These are phyloP conservation scores for Spizellomyces punctatus DNA, from an alignment of 192 early-diverging fungal genomes.

Conservation along the genomic window DNA sequence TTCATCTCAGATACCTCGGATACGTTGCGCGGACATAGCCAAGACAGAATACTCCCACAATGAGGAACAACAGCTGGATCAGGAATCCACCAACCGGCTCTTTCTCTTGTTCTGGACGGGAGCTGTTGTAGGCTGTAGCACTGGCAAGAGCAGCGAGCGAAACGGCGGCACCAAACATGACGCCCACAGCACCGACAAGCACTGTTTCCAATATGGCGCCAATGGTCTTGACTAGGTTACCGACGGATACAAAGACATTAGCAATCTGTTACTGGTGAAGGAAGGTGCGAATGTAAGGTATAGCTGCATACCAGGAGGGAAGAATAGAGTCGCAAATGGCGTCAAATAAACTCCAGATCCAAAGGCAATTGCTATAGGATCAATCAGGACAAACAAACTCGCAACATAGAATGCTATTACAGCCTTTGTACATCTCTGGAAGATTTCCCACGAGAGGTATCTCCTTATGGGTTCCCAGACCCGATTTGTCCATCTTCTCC, in stretches of 20 bases:
- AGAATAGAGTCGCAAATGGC: slow-evolving; percentile 23
- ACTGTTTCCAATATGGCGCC: slow-evolving; percentile 25
- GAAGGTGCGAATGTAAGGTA: neutral
- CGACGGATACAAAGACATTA: neutral
- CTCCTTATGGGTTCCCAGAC: neutral
- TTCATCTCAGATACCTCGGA: neutral
- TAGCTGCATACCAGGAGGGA: slow-evolving; percentile 18
- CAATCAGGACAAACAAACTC: slow-evolving; percentile 13
- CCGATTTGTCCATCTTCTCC: neutral
- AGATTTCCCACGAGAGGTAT: slow-evolving; percentile 7
- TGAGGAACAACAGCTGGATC: slow-evolving; percentile 18
- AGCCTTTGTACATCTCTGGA: slow-evolving; percentile 23
- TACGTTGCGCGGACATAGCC: slow-evolving; percentile 25
- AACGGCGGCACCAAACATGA: slow-evolving; percentile 17
- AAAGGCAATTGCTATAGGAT: slow-evolving; percentile 4
- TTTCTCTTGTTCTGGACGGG: neutral
- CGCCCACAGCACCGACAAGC: slow-evolving; percentile 7
- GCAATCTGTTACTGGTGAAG: too few relatives aligned
- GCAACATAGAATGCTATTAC: slow-evolving; percentile 18
- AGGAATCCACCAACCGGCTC: neutral
- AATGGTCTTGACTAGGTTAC: slow-evolving; percentile 18
- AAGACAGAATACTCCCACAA: slow-evolving; percentile 6
- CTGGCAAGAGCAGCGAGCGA: neutral
- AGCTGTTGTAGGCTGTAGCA: slow-evolving; percentile 3
- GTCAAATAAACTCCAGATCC: slow-evolving; percentile 16